These are phyloP conservation scores for Blastobotrys petasosporus DNA, from an alignment of 1,139 yeast genomes.

Conservation along the genomic window DNA sequence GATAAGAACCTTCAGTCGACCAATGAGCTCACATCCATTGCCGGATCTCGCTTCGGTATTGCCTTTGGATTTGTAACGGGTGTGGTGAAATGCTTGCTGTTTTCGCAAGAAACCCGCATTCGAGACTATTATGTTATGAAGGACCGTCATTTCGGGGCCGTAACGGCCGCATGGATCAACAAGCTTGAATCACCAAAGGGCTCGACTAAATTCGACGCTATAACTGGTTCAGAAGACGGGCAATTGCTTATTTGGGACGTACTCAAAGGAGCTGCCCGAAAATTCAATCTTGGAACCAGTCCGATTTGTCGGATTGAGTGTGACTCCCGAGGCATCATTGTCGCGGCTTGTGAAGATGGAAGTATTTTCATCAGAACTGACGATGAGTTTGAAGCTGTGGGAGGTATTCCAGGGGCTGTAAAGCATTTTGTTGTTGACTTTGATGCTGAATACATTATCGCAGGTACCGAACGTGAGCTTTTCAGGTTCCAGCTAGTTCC, in stretches of 20 bases:
- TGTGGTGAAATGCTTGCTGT: slow-evolving; percentile 22
- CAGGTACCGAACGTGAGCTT: slow-evolving; percentile 15
- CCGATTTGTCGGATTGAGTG: slow-evolving; percentile 22
- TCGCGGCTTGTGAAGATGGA: slow-evolving; percentile 12
- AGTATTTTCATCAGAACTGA: slow-evolving; percentile 3
- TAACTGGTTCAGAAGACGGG: slow-evolving; percentile 29
- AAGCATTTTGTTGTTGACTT: slow-evolving; percentile 22
- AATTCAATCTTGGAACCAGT: too few relatives aligned
- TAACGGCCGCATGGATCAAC: slow-evolving; percentile 31
- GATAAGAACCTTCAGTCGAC: slow-evolving; percentile 21
- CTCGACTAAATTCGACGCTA: slow-evolving; percentile 19
- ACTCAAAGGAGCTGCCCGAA: slow-evolving; percentile 11
- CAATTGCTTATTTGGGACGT: slow-evolving; percentile 24
- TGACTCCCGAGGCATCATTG: slow-evolving; percentile 21
- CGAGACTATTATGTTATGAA: slow-evolving; percentile 25
- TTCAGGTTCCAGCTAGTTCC: slow-evolving; percentile 14
- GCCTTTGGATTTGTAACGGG: slow-evolving; percentile 30
- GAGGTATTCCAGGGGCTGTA: background rate
- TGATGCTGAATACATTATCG: slow-evolving; percentile 19
- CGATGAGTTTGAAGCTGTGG: slow-evolving; percentile 1
- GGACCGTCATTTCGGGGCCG: slow-evolving; percentile 24
- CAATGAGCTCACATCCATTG: slow-evolving; percentile 21
- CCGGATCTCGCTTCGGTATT: slow-evolving; percentile 32
- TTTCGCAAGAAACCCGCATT: slow-evolving; percentile 30
- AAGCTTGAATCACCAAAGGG: slow-evolving; percentile 25